A percentile compares a stretch with the other conserved stretches of the same genome.
phyloP scores from a whole-genome alignment of 2,329 filamentous ascomycete species.

The Endocalyx cinctus region DNA sequence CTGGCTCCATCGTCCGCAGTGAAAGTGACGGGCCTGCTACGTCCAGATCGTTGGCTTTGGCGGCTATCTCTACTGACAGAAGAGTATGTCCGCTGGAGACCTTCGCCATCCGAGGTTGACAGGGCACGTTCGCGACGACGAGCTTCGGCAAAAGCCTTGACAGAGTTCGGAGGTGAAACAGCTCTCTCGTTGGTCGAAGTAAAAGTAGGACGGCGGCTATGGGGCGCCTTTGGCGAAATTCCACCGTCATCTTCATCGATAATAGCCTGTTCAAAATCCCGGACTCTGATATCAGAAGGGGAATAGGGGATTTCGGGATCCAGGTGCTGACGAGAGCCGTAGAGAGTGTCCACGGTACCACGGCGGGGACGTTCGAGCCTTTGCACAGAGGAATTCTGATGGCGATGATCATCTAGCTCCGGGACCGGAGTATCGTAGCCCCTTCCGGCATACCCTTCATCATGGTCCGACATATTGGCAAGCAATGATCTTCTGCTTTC shows the following conservation, averaged over 20 bases:
- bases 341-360: constrained; percentile 70
- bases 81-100: constrained; percentile 68
- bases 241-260: constrained; percentile 65
- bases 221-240: constrained; percentile 37
- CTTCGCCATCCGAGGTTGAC: constrained; percentile 50
- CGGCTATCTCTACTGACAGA: constrained; percentile 59
- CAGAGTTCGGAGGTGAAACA: constrained; percentile 87
- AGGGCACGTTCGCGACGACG: constrained; percentile 75
- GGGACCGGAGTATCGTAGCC: constrained; percentile 71
- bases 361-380: constrained; percentile 58
- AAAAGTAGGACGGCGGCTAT: constrained; percentile 52
- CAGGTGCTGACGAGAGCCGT: constrained; percentile 46
- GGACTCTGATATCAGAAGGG: constrained; percentile 42
- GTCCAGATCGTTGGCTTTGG: constrained; percentile 34
- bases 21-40: constrained; percentile 52
- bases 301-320: constrained; percentile 35
- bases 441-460: constrained; percentile 54
- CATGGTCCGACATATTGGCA: constrained; percentile 64
- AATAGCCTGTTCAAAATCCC: constrained; percentile 85
- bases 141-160: constrained; percentile 93
- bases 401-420: constrained; percentile 83
- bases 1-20: constrained; percentile 56
- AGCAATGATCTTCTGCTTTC: no score
- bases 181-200: constrained; percentile 58
- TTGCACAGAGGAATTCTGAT: constrained; percentile 58